Evolutionary conservation across 1,284 basidiomycete genomes (phyloP).

Genomic region (Psilocybe mexicana): DNA sequence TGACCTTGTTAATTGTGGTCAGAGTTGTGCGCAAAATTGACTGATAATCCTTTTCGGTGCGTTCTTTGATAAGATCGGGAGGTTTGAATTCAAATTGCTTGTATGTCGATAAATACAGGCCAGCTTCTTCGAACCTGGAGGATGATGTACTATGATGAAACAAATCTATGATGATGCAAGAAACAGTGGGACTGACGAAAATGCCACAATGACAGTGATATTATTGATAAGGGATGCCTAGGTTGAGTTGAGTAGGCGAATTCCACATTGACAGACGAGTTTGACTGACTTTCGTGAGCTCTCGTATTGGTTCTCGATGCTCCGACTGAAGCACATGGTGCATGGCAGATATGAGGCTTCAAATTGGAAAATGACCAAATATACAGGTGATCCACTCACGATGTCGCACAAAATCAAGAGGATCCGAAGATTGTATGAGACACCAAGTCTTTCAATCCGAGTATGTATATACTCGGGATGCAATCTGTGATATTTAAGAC

Average conservation of each 20-base stretch:
- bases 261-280: background rate
- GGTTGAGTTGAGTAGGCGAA: constrained; percentile 8
- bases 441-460: constrained; percentile 85
- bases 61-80: constrained; percentile 93
- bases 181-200: constrained; percentile 64
- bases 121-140: constrained; percentile 84
- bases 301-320: constrained; percentile 87
- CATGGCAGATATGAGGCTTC: constrained; percentile 38
- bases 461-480: constrained; percentile 97
- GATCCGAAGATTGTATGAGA: constrained; percentile 82
- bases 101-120: constrained; percentile 87
- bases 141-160: constrained; percentile 1
- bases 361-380: background rate
- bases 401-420: constrained; percentile 94
- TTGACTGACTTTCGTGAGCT: constrained; percentile 78
- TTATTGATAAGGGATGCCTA: constrained; percentile 89
- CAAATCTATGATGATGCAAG: background rate
- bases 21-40: constrained; percentile 84
- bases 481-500: constrained; percentile 91
- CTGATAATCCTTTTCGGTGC: constrained; percentile 85
- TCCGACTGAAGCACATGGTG: constrained; percentile 80
- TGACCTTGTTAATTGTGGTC: constrained; percentile 91
- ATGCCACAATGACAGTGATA: constrained; percentile 90
- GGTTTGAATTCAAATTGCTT: constrained; percentile 95
- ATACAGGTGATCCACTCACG: constrained; percentile 46